Evolutionary conservation across 2,329 filamentous ascomycete genomes (phyloP).

Genomic region (Hypoxylon sp.): DNA sequence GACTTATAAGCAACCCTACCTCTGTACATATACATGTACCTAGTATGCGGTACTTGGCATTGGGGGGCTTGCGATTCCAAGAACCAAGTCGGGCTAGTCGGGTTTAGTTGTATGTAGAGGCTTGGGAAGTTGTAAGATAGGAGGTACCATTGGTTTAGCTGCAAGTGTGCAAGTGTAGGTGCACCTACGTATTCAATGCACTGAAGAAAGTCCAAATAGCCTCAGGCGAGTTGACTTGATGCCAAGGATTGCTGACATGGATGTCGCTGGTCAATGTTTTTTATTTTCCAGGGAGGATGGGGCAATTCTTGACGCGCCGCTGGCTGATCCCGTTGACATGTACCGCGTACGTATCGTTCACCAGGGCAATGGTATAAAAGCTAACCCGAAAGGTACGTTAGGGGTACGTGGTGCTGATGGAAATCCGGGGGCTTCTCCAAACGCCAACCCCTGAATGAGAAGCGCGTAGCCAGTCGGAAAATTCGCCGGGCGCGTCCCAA

Average conservation of each 20-base stretch:
- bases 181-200: not conserved
- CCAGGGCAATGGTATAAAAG: not conserved
- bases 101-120: too few species aligned
- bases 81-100: too few species aligned
- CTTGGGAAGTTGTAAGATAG: too few species aligned
- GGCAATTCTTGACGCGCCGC: slow-evolving; percentile 24
- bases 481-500: slow-evolving; percentile 47
- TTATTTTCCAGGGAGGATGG: slow-evolving; percentile 13
- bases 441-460: slow-evolving; percentile 46
- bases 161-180: not conserved
- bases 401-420: slow-evolving; percentile 13
- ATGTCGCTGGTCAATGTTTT: slow-evolving; percentile 26
- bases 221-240: not conserved
- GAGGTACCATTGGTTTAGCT: too few species aligned
- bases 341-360: slow-evolving; percentile 4
- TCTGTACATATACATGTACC: not conserved
- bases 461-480: slow-evolving; percentile 49
- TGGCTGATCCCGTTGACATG: slow-evolving; percentile 12
- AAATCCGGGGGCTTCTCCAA: slow-evolving; percentile 45
- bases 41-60: too few species aligned
- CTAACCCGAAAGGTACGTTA: not conserved
- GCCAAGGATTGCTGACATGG: slow-evolving; percentile 21
- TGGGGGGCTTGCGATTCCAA: too few species aligned
- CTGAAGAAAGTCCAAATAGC: slow-evolving; percentile 16
- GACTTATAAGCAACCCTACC: not conserved